A percentile compares a stretch with the other conserved stretches of the same genome.
phyloP scores from a whole-genome alignment of 106 monocot genomes.

The Posidonia australis region DNA sequence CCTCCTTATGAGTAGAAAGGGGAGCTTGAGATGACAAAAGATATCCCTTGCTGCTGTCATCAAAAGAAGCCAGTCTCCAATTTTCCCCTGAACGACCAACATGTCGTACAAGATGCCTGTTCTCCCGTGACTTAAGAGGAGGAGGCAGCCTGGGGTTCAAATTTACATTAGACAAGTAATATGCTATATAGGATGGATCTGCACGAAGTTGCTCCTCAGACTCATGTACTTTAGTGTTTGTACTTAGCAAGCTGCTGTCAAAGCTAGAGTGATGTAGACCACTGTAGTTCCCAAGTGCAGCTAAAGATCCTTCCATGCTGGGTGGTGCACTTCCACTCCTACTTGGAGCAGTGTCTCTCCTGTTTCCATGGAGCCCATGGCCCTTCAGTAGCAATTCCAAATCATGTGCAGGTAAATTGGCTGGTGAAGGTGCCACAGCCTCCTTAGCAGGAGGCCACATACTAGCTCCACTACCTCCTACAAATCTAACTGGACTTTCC shows the following conservation, averaged over 20 bases:
- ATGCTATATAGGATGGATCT: conserved; percentile 69
- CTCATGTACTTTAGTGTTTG: conserved; percentile 24
- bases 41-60: conserved; percentile 33
- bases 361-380: conserved; percentile 23
- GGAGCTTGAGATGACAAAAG: conserved; percentile 27
- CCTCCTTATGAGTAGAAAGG: conserved; percentile 69
- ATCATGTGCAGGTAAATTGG: conserved; percentile 29
- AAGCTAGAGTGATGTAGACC: conserved; percentile 16
- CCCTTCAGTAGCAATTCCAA: conserved; percentile 39
- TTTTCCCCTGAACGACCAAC: conserved; percentile 26
- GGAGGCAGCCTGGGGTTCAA: conserved; percentile 91
- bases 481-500: conserved; percentile 57
- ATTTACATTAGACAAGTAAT: conserved; percentile 75
- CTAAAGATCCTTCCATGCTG: conserved; percentile 76
- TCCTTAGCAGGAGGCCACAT: conserved; percentile 46
- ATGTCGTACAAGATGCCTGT: conserved; percentile 34
- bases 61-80: conserved; percentile 34
- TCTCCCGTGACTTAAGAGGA: conserved; percentile 58
- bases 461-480: conserved; percentile 26
- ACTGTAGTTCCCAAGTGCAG: conserved; percentile 30
- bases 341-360: conserved; percentile 35
- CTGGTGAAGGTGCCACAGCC: conserved; percentile 18
- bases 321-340: conserved; percentile 96
- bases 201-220: conserved; percentile 68
- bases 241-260: conserved; percentile 26